Conservation (phyloP, 805 yeast species). For the Saccharomyces jurei region DNA sequence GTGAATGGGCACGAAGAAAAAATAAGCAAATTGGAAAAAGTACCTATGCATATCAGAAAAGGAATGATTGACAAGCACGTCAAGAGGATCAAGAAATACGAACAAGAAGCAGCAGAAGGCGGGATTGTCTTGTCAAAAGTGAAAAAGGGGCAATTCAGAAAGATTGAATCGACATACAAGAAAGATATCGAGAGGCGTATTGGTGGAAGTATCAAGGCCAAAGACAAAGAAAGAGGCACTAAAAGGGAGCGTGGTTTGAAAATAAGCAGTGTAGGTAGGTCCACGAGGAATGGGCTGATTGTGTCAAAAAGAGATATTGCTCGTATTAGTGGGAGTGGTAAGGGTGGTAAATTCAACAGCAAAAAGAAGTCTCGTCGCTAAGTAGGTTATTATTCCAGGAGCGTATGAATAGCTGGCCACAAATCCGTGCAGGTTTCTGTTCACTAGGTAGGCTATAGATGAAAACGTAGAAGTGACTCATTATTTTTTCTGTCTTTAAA, state of each 20-base stretch:
- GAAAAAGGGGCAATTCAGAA: constrained; percentile 58
- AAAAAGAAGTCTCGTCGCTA: neutral
- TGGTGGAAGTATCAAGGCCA: constrained; percentile 44
- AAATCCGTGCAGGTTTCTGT: neutral
- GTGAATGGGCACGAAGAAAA: constrained; percentile 36
- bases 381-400: neutral
- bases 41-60: constrained; percentile 84
- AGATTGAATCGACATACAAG: constrained; percentile 40
- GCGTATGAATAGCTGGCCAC: neutral
- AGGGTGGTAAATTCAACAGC: neutral
- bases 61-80: constrained; percentile 64
- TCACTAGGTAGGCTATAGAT: neutral
- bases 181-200: constrained; percentile 34
- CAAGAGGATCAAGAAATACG: constrained; percentile 46
- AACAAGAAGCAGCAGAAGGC: constrained; percentile 76
- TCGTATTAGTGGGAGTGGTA: constrained; percentile 7
- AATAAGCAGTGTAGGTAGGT: constrained; percentile 66
- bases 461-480: neutral
- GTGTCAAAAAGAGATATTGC: constrained; percentile 61
- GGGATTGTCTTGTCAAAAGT: constrained; percentile 79
- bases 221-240: constrained; percentile 34
- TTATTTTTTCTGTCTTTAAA: neutral
- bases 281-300: constrained; percentile 71
- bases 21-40: constrained; percentile 47
- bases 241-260: constrained; percentile 70